A percentile compares a stretch with the other conserved stretches of the same genome.
These are phyloP conservation scores for Zasmidium angulare DNA, from an alignment of 2,329 filamentous ascomycete species.

Conservation along the genomic window DNA sequence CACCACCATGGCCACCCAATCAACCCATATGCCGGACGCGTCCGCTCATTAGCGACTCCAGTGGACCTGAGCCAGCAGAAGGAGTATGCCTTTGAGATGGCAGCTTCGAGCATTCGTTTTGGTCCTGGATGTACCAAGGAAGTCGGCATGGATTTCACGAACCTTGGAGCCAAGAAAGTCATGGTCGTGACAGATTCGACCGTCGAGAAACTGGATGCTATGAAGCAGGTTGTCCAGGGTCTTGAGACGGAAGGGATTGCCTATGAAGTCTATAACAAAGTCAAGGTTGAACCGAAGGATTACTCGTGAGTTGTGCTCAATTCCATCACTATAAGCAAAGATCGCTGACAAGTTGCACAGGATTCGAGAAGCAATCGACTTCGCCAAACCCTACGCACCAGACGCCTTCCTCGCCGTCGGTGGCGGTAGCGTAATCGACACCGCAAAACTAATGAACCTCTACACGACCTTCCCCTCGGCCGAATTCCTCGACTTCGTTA, in stretches of 20 bases:
- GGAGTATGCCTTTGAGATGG: conserved; percentile 99
- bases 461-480: conserved; percentile 89
- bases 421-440: conserved; percentile 94
- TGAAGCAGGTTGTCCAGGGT: conserved; percentile 83
- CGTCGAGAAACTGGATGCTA: conserved; percentile 78
- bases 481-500: conserved; percentile 96
- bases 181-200: conserved; percentile 88
- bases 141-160: conserved; percentile 96
- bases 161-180: conserved; percentile 82
- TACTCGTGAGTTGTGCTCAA: conserved; percentile 62
- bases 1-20: conserved; percentile 50
- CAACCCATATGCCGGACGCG: conserved; percentile 54
- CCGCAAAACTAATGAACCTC: conserved; percentile 97
- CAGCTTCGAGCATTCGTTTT: conserved; percentile 89
- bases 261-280: conserved; percentile 78
- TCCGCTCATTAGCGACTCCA: conserved; percentile 68
- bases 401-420: conserved; percentile 92
- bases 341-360: conserved; percentile 43
- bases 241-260: conserved; percentile 74
- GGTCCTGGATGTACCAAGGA: conserved; percentile 91
- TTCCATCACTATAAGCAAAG: neutral
- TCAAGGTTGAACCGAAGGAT: conserved; percentile 90
- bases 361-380: conserved; percentile 84
- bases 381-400: conserved; percentile 74
- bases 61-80: conserved; percentile 71